These are phyloP conservation scores for Saitozyma podzolica DNA, from an alignment of 768 basidiomycete species.

Conservation along the genomic window DNA sequence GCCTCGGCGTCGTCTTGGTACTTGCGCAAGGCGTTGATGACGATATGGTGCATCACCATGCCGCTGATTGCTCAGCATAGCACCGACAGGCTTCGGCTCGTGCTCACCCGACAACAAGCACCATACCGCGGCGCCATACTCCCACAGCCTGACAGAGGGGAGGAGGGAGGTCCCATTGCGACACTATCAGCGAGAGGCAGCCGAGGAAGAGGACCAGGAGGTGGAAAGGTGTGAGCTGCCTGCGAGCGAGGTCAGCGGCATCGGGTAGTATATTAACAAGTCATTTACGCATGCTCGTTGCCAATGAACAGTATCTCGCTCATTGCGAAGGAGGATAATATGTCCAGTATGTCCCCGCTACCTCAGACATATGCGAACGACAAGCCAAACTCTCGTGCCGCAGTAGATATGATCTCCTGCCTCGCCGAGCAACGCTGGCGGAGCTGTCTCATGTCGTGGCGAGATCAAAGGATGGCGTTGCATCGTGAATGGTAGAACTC, in stretches of 20 bases:
- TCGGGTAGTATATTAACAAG: not conserved
- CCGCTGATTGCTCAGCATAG: not conserved
- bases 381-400: too few relatives aligned
- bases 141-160: conserved; percentile 8
- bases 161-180: conserved; percentile 28
- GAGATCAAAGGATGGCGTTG: too few relatives aligned
- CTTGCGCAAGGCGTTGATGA: conserved; percentile 8
- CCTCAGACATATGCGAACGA: too few relatives aligned
- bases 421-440: too few relatives aligned
- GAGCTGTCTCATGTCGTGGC: too few relatives aligned
- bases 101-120: conserved; percentile 28
- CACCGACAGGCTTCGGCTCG: not conserved
- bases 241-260: not conserved
- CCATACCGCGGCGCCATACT: conserved; percentile 26
- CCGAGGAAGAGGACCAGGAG: conserved; percentile 27
- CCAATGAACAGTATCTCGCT: not conserved
- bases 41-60: conserved; percentile 22
- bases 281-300: not conserved
- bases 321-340: too few relatives aligned
- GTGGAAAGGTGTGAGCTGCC: conserved; percentile 34
- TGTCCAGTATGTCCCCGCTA: too few relatives aligned
- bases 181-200: conserved; percentile 20
- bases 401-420: too few relatives aligned
- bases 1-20: conserved; percentile 9
- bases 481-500: too few relatives aligned